These are phyloP conservation scores for Neurospora sp. DNA, from an alignment of 495 filamentous ascomycete species.

Conservation along the genomic window DNA sequence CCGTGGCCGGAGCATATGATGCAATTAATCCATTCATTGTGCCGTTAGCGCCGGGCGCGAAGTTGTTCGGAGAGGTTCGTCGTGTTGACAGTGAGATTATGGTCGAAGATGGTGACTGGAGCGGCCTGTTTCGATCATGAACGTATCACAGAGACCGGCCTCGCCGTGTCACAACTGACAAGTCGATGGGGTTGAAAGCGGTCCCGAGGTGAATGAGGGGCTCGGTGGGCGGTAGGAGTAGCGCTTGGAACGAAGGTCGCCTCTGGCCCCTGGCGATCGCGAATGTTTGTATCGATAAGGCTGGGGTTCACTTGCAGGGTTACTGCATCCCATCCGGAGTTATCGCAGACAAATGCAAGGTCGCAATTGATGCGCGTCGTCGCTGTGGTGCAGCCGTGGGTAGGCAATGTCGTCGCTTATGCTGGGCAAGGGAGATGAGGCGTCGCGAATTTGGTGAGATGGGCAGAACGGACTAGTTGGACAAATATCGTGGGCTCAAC, in stretches of 20 bases:
- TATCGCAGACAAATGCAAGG: background rate
- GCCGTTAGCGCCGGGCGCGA: conserved; percentile 13
- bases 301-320: background rate
- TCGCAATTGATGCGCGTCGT: background rate
- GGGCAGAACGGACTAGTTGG: background rate
- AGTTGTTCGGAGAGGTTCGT: background rate
- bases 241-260: background rate
- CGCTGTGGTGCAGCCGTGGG: background rate
- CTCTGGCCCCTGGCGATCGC: conserved; percentile 5
- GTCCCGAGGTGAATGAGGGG: conserved; percentile 13
- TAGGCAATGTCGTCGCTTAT: background rate
- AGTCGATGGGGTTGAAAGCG: background rate
- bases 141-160: conserved; percentile 10
- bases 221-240: conserved; percentile 4
- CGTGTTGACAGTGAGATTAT: conserved; percentile 1
- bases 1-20: conserved; percentile 53
- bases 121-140: conserved; percentile 18
- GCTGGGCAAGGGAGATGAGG: background rate
- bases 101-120: conserved; percentile 9
- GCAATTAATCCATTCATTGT: conserved; percentile 20
- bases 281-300: conserved; percentile 21
- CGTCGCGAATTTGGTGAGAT: background rate
- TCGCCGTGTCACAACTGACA: conserved; percentile 11
- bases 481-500: background rate
- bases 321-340: background rate